Base-by-base conservation (phyloP, 305 asterid genomes). In the Ajuga reptans region DNA sequence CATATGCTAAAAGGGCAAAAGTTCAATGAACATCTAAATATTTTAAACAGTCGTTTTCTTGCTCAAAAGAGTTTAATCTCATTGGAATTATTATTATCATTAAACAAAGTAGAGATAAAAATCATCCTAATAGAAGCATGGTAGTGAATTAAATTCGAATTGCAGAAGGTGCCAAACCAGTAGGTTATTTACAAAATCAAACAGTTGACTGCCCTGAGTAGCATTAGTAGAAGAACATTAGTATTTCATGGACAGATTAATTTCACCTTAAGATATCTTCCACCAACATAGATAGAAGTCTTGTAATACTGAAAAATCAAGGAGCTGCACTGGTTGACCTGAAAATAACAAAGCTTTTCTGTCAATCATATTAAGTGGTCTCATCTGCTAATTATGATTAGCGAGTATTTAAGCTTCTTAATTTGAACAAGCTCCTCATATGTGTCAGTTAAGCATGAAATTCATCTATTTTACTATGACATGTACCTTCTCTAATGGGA, bases 191-290 rank as follows among this genome's bases (percentile, higher is more conserved):
- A 54, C 17, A 54, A 45, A 42, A 41, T 18, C 56, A 31, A 71
- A 18, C 41, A 67, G 11, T 65, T 29, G 57, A 15, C 24, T 50
- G 18, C 21, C 55, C 41, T 41, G 42, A 18, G 31, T n/a, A 53
- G 39, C 37, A 69, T 27, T 61, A 55, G 12, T 36, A 4, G 63
- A 59, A 67, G 63, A 57, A 29, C 39, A 16, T 54, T 21, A 51
- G 27, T 14, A 14, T 41, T 36, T 41, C 53, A 46, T 37, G 72
- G 12, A 31, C 46, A 46, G 54, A 73, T 60, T 36, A 16, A 37
- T 27, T 57, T 72, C 75, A 91, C 98, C 98, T 89, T 91, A 54
- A 91, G 95, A 78, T 91, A 91, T 84, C 98, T 84, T 75, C 98
- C 98, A 63, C 98, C 98, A 37, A 91, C 76, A 62, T 80, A 91